Conservation (phyloP, 805 yeast genomes). For the Candida maltosa region DNA sequence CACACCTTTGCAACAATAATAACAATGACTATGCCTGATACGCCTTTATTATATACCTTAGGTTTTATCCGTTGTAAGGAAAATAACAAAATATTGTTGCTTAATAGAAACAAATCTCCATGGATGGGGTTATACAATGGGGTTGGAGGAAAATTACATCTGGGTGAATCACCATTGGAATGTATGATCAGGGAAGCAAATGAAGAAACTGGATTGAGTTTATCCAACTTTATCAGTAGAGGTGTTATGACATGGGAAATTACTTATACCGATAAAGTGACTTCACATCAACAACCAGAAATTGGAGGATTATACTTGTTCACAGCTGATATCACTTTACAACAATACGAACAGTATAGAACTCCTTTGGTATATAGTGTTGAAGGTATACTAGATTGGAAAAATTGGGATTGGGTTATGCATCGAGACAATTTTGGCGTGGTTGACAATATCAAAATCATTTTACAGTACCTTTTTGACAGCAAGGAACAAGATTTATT, state of each 20-base stretch:
- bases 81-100: slow-evolving; percentile 27
- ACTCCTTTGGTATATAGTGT: slow-evolving; percentile 28
- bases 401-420: slow-evolving; percentile 31
- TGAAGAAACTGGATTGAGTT: slow-evolving; percentile 38
- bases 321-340: slow-evolving; percentile 30
- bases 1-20: too few species aligned
- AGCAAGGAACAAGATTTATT: slow-evolving; percentile 22
- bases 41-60: slow-evolving; percentile 24
- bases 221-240: slow-evolving; percentile 25
- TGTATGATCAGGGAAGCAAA: slow-evolving; percentile 39
- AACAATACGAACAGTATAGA: slow-evolving; percentile 18
- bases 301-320: slow-evolving; percentile 39
- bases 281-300: slow-evolving; percentile 4
- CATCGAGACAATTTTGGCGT: slow-evolving; percentile 35
- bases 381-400: slow-evolving; percentile 45
- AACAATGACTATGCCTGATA: too few species aligned
- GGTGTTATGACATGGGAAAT: slow-evolving; percentile 36
- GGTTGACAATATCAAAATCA: slow-evolving; percentile 32
- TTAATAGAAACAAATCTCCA: slow-evolving; percentile 40
- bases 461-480: slow-evolving; percentile 19
- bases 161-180: slow-evolving; percentile 30
- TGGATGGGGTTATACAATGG: slow-evolving; percentile 52
- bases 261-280: background rate
- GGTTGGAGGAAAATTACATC: slow-evolving; percentile 42
- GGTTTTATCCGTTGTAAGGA: slow-evolving; percentile 28